These are phyloP conservation scores for Ilyonectria mors-panacis DNA, from an alignment of 2,329 filamentous ascomycete species.

Conservation along the genomic window DNA sequence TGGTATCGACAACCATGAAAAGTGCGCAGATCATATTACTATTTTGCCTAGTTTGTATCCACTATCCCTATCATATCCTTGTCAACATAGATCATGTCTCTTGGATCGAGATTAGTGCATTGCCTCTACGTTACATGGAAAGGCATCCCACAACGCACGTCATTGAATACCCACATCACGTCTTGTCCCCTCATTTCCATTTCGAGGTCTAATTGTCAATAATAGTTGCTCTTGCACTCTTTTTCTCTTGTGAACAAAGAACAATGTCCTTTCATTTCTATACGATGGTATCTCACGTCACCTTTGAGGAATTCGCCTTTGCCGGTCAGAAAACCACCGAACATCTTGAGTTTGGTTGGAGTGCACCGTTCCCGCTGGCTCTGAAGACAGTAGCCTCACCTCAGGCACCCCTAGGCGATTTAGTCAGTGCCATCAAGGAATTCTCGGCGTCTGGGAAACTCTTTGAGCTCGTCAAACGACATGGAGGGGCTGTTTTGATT, in stretches of 20 bases:
- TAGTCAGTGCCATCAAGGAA: conserved; percentile 1
- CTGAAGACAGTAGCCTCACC: conserved; percentile 34
- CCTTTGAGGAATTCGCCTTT: conserved; percentile 35
- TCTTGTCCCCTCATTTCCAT: conserved; percentile 5
- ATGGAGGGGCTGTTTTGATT: conserved; percentile 54
- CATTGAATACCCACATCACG: conserved; percentile 3
- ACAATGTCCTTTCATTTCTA: neutral
- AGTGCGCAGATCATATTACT: neutral
- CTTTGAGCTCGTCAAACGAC: conserved; percentile 42
- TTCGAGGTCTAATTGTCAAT: neutral
- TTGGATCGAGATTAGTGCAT: neutral
- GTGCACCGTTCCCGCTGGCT: conserved; percentile 44
- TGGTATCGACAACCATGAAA: neutral
- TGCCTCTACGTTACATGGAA: neutral
- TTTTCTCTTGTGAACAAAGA: neutral
- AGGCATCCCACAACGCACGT: neutral
- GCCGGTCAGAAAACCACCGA: conserved; percentile 42
- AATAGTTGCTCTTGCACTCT: neutral
- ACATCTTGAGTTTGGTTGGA: conserved; percentile 39
- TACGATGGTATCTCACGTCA: neutral
- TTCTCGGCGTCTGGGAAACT: conserved; percentile 44
- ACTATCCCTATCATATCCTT: neutral
- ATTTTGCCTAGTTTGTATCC: neutral
- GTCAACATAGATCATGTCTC: neutral
- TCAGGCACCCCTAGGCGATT: conserved; percentile 5